phyloP scores from a whole-genome alignment of 495 filamentous ascomycete genomes.

The Lindgomyces ingoldianus region DNA sequence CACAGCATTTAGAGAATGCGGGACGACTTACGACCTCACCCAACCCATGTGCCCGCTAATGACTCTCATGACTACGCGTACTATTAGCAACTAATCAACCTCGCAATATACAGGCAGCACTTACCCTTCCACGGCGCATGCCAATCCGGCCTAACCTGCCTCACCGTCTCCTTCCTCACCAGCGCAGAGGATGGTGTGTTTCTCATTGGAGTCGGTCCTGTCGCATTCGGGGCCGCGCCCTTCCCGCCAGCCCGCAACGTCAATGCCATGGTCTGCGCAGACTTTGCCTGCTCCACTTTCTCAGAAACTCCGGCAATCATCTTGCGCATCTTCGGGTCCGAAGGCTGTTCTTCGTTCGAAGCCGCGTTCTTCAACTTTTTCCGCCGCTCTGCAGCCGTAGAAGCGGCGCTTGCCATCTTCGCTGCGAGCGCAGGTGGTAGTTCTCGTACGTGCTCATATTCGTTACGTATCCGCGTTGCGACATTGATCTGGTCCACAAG shows the following conservation, averaged over 20 bases:
- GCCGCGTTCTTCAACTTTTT: slow-evolving; percentile 54
- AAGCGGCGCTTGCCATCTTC: slow-evolving; percentile 71
- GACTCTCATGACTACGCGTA: slow-evolving; percentile 74
- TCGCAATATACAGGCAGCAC: background rate
- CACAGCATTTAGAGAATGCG: background rate
- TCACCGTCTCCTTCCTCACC: slow-evolving; percentile 65
- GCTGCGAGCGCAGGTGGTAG: slow-evolving; percentile 82
- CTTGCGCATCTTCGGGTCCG: slow-evolving; percentile 63
- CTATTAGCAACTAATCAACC: background rate
- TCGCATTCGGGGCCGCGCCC: slow-evolving; percentile 48
- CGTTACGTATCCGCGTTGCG: slow-evolving; percentile 64
- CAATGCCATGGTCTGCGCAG: slow-evolving; percentile 60
- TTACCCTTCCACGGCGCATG: slow-evolving; percentile 87
- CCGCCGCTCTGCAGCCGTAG: slow-evolving; percentile 59
- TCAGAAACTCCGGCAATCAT: slow-evolving; percentile 68
- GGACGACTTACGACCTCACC: slow-evolving; percentile 61
- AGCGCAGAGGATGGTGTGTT: slow-evolving; percentile 60
- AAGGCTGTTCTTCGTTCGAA: slow-evolving; percentile 48
- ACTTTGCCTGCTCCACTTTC: slow-evolving; percentile 43
- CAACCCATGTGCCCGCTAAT: slow-evolving; percentile 96
- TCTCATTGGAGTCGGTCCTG: slow-evolving; percentile 51
- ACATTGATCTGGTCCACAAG: slow-evolving; percentile 54
- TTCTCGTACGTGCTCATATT: slow-evolving; percentile 80
- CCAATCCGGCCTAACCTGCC: slow-evolving; percentile 85
- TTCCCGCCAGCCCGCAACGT: slow-evolving; percentile 49